Evolutionary conservation across 139 green algal genomes (phyloP).

Genomic region (Closterium sp.): DNA sequence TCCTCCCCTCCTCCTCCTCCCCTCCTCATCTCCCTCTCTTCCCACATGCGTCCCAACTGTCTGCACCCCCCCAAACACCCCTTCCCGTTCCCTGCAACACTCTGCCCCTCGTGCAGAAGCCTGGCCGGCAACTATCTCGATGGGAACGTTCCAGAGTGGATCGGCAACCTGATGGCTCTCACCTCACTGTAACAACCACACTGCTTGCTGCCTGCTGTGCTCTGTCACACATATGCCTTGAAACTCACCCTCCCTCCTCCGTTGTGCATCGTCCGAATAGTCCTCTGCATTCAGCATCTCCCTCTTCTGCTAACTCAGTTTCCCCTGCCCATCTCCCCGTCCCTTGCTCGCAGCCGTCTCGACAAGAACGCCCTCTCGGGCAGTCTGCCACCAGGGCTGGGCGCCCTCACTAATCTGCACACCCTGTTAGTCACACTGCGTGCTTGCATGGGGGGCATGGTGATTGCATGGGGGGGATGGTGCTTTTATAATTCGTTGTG

Average conservation of each 20-base stretch:
- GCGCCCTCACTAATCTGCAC: not conserved
- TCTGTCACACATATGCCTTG: not conserved
- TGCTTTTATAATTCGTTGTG: too few relatives aligned
- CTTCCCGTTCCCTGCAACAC: too few relatives aligned
- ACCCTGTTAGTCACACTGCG: not conserved
- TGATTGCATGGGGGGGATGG: not conserved
- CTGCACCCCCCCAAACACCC: too few relatives aligned
- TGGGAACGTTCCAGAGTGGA: not conserved
- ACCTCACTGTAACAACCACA: not conserved
- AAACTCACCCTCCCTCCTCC: too few relatives aligned
- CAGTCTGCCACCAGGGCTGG: not conserved
- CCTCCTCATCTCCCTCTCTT: too few relatives aligned
- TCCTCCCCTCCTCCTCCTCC: too few relatives aligned
- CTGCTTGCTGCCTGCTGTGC: not conserved
- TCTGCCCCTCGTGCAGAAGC: not conserved
- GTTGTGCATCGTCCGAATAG: too few relatives aligned
- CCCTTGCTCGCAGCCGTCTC: not conserved
- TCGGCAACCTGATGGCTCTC: not conserved
- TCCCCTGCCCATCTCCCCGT: not conserved
- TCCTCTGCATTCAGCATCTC: not conserved
- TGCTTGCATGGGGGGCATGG: not conserved
- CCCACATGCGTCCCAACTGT: not conserved
- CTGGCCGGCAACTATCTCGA: not conserved
- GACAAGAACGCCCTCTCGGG: not conserved
- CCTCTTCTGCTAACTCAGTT: too few relatives aligned